phyloP scores from a whole-genome alignment of 768 basidiomycete genomes.

The Hygrophoropsis aurantiaca region DNA sequence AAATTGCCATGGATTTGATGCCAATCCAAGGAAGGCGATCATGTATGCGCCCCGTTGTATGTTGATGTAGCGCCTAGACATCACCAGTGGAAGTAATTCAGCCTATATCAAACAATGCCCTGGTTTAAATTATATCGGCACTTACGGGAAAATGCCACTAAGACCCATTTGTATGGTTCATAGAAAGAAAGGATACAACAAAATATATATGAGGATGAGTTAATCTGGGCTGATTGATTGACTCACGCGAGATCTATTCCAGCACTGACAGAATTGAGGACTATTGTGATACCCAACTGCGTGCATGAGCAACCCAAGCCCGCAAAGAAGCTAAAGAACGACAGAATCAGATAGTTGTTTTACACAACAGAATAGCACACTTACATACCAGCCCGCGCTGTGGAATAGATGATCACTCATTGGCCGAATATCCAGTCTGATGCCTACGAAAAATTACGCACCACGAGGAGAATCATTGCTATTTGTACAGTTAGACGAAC shows the following conservation, averaged over 20 bases:
- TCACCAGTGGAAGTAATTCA: background rate
- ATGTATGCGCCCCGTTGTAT: constrained; percentile 11
- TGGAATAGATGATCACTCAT: background rate
- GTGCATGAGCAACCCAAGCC: constrained; percentile 16
- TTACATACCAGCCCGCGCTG: constrained; percentile 8
- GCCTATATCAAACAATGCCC: too few relatives aligned
- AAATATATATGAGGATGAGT: background rate
- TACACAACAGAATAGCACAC: constrained; percentile 1
- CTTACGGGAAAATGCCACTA: too few relatives aligned
- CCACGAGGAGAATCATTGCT: constrained; percentile 6
- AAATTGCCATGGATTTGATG: constrained; percentile 10
- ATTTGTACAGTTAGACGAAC: background rate
- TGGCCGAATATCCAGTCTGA: background rate
- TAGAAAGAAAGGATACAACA: too few relatives aligned
- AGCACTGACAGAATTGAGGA: constrained; percentile 16
- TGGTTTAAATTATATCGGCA: too few relatives aligned
- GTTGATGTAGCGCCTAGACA: constrained; percentile 11
- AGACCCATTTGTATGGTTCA: too few relatives aligned
- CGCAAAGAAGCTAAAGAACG: constrained; percentile 14
- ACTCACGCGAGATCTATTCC: constrained; percentile 19
- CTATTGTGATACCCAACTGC: constrained; percentile 17
- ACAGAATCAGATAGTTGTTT: too few relatives aligned
- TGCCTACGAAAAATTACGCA: background rate
- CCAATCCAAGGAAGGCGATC: constrained; percentile 6
- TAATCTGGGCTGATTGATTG: constrained; percentile 1